These are phyloP conservation scores for Macrotyloma uniflorum DNA, from an alignment of 306 rosid species.

Conservation along the genomic window DNA sequence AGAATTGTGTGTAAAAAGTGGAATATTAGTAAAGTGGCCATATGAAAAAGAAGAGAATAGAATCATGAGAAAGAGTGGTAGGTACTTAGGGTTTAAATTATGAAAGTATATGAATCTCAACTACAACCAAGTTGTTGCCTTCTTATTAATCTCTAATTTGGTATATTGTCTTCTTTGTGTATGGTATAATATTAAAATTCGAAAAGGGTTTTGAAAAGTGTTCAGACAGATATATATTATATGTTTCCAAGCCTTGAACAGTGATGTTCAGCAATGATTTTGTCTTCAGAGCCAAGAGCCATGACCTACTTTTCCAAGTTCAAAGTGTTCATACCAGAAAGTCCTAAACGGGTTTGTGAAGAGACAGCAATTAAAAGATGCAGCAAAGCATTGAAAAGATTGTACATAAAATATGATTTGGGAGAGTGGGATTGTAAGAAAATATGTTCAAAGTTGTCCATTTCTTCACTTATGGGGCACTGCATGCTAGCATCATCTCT, in stretches of 20 bases:
- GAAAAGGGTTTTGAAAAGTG: background rate
- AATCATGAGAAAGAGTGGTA: constrained; percentile 43
- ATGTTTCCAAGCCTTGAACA: constrained; percentile 17
- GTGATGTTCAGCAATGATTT: constrained; percentile 37
- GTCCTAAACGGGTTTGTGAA: constrained; percentile 12
- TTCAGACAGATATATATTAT: background rate
- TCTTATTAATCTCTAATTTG: no score
- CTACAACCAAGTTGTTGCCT: no score
- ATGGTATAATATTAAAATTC: background rate
- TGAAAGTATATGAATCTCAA: background rate
- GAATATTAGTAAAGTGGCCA: constrained; percentile 31
- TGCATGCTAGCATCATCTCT: constrained; percentile 46
- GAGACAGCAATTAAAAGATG: constrained; percentile 14
- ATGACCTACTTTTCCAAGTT: constrained; percentile 29
- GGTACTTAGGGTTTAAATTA: constrained; percentile 33
- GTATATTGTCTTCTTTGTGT: no score
- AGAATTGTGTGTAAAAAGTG: constrained; percentile 23
- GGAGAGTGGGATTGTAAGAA: constrained; percentile 23
- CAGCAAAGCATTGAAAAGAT: constrained; percentile 8
- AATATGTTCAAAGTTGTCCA: constrained; percentile 16
- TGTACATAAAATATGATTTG: constrained; percentile 26
- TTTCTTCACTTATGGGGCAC: constrained; percentile 25
- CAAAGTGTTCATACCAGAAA: constrained; percentile 14
- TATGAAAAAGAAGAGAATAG: constrained; percentile 41
- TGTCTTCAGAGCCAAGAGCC: constrained; percentile 14